Percentiles rank a stretch among this genome's conserved stretches.
phyloP scores from a whole-genome alignment of 2,329 filamentous ascomycete genomes.

The Stemphylium vesicarium region DNA sequence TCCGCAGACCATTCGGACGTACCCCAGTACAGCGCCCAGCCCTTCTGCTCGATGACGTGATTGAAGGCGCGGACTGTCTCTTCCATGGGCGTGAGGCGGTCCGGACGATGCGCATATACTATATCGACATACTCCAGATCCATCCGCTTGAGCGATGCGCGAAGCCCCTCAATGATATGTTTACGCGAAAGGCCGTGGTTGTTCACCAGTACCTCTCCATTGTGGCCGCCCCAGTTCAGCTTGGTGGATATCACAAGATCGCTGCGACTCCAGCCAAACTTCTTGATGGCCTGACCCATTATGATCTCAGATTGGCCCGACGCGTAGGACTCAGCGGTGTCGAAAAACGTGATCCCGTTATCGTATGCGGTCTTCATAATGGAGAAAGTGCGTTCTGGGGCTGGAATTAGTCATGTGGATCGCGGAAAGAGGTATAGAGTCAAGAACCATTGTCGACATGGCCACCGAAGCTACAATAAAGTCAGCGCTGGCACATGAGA shows the following conservation, averaged over 20 bases:
- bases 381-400: constrained; percentile 60
- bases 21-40: constrained; percentile 72
- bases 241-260: constrained; percentile 55
- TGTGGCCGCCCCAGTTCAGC: constrained; percentile 53
- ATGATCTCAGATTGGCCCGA: constrained; percentile 61
- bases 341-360: constrained; percentile 54
- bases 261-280: constrained; percentile 62
- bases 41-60: constrained; percentile 68
- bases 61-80: constrained; percentile 76
- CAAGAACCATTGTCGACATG: constrained; percentile 68
- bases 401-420: not conserved
- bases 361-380: constrained; percentile 63
- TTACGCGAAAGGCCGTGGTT: constrained; percentile 73
- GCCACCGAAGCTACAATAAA: constrained; percentile 58
- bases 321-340: constrained; percentile 50
- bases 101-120: constrained; percentile 72
- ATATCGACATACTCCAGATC: constrained; percentile 70
- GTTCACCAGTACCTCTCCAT: constrained; percentile 62
- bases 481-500: not conserved
- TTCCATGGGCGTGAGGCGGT: constrained; percentile 72
- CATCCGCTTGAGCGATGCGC: constrained; percentile 65
- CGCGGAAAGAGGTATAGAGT: not conserved
- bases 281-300: constrained; percentile 63
- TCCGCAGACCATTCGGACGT: constrained; percentile 65
- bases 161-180: constrained; percentile 72